These are phyloP conservation scores for Galeopsis tetrahit DNA, from an alignment of 257 asterid species.

Conservation along the genomic window DNA sequence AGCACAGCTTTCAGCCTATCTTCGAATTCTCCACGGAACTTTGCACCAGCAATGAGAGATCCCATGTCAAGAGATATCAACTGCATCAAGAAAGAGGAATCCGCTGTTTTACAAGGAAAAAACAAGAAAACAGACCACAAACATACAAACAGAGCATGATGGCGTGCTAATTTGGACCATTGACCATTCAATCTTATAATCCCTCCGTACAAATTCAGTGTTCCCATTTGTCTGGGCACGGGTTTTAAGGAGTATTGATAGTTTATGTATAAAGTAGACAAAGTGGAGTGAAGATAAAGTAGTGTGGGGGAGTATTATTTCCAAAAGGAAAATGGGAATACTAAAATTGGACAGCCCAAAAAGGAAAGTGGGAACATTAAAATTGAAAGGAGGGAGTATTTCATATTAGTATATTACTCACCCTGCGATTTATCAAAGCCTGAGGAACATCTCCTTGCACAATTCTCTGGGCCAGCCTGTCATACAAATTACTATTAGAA, in stretches of 20 bases:
- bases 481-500: slow-evolving; percentile 30
- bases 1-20: slow-evolving; percentile 95
- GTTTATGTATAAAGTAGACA: too few species aligned
- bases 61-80: slow-evolving; percentile 99
- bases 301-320: too few species aligned
- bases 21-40: slow-evolving; percentile 97
- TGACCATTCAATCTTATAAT: slow-evolving; percentile 25
- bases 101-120: slow-evolving; percentile 18
- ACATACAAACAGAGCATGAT: background rate
- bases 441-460: slow-evolving; percentile 99
- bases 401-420: slow-evolving; percentile 43
- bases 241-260: too few species aligned
- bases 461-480: slow-evolving; percentile 98
- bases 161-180: slow-evolving; percentile 1
- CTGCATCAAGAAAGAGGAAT: slow-evolving; percentile 47
- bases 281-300: too few species aligned
- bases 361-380: too few species aligned
- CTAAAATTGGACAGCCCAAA: too few species aligned
- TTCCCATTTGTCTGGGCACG: too few species aligned
- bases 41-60: slow-evolving; percentile 96
- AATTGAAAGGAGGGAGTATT: background rate
- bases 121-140: background rate
- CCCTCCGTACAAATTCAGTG: too few species aligned
- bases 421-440: slow-evolving; percentile 92
- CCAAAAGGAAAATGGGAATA: too few species aligned